phyloP scores from a whole-genome alignment of 129 eudicot species.

The Escallonia rubra region DNA sequence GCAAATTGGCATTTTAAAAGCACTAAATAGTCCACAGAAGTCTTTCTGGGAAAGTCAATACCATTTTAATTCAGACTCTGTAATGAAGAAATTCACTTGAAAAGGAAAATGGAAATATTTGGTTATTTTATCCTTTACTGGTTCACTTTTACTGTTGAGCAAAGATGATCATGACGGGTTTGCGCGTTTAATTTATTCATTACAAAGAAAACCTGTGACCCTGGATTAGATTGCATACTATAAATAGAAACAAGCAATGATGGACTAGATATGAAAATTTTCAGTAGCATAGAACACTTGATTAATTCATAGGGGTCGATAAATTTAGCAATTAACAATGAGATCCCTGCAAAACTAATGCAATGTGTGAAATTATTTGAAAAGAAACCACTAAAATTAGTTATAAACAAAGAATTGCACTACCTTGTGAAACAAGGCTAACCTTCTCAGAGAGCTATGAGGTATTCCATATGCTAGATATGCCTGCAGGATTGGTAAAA shows the following conservation, averaged over 20 bases:
- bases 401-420: slow-evolving; percentile 18
- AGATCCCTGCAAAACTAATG: neutral
- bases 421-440: slow-evolving; percentile 94
- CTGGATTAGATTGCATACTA: too few relatives aligned
- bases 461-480: slow-evolving; percentile 88
- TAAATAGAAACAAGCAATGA: too few relatives aligned
- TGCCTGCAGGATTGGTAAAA: slow-evolving; percentile 48
- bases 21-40: neutral
- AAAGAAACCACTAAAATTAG: neutral
- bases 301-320: too few relatives aligned
- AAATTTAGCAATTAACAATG: neutral
- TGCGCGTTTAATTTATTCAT: too few relatives aligned
- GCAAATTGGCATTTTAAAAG: neutral
- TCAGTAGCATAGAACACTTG: too few relatives aligned
- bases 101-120: neutral
- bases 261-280: too few relatives aligned
- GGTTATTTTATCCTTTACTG: too few relatives aligned
- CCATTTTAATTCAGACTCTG: neutral
- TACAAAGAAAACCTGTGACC: too few relatives aligned
- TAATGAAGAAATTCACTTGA: neutral
- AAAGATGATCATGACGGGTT: too few relatives aligned
- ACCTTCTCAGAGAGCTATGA: slow-evolving; percentile 74
- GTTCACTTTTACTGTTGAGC: too few relatives aligned
- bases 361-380: neutral
- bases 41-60: neutral